Conservation (phyloP, 345 rosid species). For the Excoecaria cochinchinensis region DNA sequence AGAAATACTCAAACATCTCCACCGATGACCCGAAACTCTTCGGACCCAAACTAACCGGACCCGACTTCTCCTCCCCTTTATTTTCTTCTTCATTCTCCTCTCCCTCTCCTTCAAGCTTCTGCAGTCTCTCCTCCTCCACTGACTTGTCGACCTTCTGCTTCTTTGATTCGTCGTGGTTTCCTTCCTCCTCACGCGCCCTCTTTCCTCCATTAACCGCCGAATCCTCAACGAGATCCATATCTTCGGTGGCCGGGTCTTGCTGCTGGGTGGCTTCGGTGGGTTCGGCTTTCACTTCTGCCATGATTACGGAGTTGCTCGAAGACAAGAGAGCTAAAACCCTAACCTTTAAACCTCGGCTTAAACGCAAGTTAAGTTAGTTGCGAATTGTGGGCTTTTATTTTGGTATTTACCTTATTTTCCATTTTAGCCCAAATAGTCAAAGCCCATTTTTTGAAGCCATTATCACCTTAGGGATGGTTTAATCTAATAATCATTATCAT, state of each 20-base stretch:
- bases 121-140: constrained; percentile 19
- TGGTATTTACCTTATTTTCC: too few relatives aligned
- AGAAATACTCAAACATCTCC: constrained; percentile 76
- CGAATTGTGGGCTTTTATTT: too few relatives aligned
- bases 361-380: too few relatives aligned
- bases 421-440: too few relatives aligned
- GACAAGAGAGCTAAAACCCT: constrained; percentile 7
- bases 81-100: constrained; percentile 35
- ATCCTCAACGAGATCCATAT: constrained; percentile 17
- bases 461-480: too few relatives aligned
- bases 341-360: neutral
- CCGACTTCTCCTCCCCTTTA: constrained; percentile 29
- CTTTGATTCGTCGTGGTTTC: constrained; percentile 40
- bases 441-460: too few relatives aligned
- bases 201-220: constrained; percentile 9
- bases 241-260: constrained; percentile 4
- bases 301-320: neutral
- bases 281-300: constrained; percentile 13
- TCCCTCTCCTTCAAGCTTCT: constrained; percentile 16
- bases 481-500: too few relatives aligned
- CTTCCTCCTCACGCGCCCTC: constrained; percentile 18
- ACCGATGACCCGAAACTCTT: constrained; percentile 72
- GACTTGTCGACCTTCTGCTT: constrained; percentile 49
- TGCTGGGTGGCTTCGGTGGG: constrained; percentile 7
- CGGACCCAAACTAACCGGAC: constrained; percentile 59